Percentiles rank a stretch among this genome's conserved stretches.
Conservation (phyloP, 371 early-diverging fungal genomes). For the Apophysomyces elegans region DNA sequence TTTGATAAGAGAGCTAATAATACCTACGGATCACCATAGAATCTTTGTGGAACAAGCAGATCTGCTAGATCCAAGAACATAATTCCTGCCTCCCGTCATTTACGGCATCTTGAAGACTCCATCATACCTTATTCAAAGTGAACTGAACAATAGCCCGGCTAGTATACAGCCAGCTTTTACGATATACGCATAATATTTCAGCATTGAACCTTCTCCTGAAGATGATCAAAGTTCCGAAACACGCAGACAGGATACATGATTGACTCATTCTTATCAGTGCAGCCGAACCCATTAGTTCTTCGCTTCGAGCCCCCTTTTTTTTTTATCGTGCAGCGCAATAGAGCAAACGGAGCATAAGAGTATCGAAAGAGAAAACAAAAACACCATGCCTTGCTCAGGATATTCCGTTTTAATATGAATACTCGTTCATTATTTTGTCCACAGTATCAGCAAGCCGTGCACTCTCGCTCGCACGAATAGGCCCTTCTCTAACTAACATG, state of each 20-base stretch:
- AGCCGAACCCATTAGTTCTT: not conserved
- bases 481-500: constrained; percentile 16
- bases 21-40: too few relatives aligned
- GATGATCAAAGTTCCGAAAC: not conserved
- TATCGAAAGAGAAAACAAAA: not conserved
- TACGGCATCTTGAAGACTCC: too few relatives aligned
- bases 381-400: constrained; percentile 2
- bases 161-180: too few relatives aligned
- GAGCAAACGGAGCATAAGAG: constrained; percentile 1
- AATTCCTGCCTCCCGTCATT: too few relatives aligned
- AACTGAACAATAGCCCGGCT: too few relatives aligned
- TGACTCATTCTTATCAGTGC: constrained; percentile 4
- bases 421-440: constrained; percentile 11
- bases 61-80: too few relatives aligned
- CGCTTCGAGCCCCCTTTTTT: not conserved
- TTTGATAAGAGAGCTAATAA: too few relatives aligned
- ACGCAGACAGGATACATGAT: not conserved
- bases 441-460: constrained; percentile 11
- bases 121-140: too few relatives aligned
- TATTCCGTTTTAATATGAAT: constrained; percentile 8
- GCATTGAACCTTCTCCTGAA: not conserved
- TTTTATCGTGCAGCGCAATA: not conserved
- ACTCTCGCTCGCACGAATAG: constrained; percentile 9
- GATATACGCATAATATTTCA: not conserved
- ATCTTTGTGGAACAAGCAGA: too few relatives aligned